Evolutionary conservation across 805 yeast genomes (phyloP).

Genomic region (Monosporozyma servazzii): DNA sequence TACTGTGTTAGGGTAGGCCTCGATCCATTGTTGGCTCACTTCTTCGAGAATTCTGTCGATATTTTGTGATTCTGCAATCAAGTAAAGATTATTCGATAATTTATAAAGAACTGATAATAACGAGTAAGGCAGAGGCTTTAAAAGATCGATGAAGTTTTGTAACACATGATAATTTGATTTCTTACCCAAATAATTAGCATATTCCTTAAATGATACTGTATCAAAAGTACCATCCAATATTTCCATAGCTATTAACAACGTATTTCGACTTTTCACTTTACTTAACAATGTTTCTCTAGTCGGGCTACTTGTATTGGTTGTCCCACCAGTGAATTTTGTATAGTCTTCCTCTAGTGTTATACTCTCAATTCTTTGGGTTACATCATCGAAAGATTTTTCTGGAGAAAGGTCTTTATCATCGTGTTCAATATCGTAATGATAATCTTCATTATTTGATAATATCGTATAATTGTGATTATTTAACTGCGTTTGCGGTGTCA

Average conservation of each 20-base stretch:
- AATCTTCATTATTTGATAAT: neutral
- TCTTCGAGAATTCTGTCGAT: slow-evolving; percentile 65
- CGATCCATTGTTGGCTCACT: slow-evolving; percentile 56
- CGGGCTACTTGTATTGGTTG: neutral
- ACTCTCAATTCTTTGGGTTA: neutral
- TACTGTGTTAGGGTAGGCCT: slow-evolving; percentile 34
- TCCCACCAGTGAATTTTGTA: neutral
- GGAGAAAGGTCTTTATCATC: neutral
- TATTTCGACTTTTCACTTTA: slow-evolving; percentile 1
- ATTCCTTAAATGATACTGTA: slow-evolving; percentile 33
- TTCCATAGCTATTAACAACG: slow-evolving; percentile 22
- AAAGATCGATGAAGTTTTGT: slow-evolving; percentile 30
- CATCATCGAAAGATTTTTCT: neutral
- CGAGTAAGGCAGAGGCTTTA: slow-evolving; percentile 39
- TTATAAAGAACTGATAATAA: slow-evolving; percentile 48
- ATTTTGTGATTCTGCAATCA: slow-evolving; percentile 77
- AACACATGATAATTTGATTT: slow-evolving; percentile 25
- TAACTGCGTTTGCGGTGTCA: neutral
- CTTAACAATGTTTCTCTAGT: neutral
- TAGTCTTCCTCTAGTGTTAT: neutral
- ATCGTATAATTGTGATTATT: neutral
- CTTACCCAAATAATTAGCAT: slow-evolving; percentile 35
- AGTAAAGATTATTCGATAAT: slow-evolving; percentile 57
- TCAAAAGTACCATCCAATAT: slow-evolving; percentile 28
- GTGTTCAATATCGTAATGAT: neutral